Conservation (phyloP, 2,329 filamentous ascomycete species). For the Fusarium pilosicola region DNA sequence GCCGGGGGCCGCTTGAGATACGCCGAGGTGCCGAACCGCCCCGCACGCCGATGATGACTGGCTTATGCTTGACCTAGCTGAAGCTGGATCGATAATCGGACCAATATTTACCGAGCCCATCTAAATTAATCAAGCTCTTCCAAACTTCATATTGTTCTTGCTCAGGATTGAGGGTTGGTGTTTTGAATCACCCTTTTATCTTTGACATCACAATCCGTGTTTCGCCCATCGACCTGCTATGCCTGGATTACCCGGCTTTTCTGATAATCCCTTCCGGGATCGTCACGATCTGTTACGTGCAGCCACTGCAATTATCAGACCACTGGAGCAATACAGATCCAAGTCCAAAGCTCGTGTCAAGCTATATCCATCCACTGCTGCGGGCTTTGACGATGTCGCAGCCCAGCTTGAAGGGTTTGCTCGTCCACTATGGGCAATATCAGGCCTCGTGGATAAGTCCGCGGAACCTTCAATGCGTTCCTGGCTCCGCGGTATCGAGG, state of each 20-base stretch:
- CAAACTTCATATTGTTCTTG: not conserved
- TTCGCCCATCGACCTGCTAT: slow-evolving; percentile 32
- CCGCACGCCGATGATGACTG: not conserved
- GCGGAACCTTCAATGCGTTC: slow-evolving; percentile 42
- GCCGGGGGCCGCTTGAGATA: not conserved
- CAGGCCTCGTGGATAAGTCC: slow-evolving; percentile 51
- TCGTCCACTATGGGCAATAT: slow-evolving; percentile 50
- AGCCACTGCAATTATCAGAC: slow-evolving; percentile 47
- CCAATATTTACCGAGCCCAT: not conserved
- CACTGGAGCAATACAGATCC: slow-evolving; percentile 49
- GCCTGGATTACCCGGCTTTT: slow-evolving; percentile 52
- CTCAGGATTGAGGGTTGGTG: not conserved
- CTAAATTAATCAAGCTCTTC: not conserved
- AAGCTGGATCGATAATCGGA: not conserved
- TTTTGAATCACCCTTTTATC: not conserved
- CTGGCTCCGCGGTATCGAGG: slow-evolving; percentile 47
- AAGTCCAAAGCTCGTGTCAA: slow-evolving; percentile 48
- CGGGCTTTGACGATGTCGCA: slow-evolving; percentile 55
- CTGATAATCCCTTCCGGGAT: slow-evolving; percentile 51
- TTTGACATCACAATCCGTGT: not conserved
- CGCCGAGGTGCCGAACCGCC: not conserved
- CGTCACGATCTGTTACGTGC: slow-evolving; percentile 50
- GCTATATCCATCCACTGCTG: slow-evolving; percentile 50
- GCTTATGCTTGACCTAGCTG: not conserved
- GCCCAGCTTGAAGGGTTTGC: slow-evolving; percentile 59